Percentiles rank a stretch among this genome's conserved stretches.
Evolutionary conservation across 2,329 filamentous ascomycete genomes (phyloP).

Genomic region (Thermomyces lanuginosus): DNA sequence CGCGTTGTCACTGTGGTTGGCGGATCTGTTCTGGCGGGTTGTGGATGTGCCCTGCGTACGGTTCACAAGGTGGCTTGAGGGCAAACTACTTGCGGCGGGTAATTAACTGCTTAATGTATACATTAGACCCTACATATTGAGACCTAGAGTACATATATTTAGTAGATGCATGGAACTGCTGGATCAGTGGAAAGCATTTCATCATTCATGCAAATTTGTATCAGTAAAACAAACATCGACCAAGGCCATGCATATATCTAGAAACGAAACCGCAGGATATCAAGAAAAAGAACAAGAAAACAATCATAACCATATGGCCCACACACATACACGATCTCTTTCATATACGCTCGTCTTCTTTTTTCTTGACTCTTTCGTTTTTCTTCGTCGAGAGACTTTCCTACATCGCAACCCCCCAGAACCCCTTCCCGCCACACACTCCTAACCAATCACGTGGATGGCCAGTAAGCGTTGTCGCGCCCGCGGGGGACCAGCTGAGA

Average conservation of each 20-base stretch:
- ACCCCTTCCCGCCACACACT: constrained; percentile 29
- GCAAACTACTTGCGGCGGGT: constrained; percentile 13
- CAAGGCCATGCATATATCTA: too few species aligned
- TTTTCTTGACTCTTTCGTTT: constrained; percentile 4
- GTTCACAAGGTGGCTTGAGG: constrained; percentile 36
- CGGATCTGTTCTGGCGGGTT: constrained; percentile 43
- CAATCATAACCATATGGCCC: neutral
- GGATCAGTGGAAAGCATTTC: too few species aligned
- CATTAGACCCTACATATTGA: too few species aligned
- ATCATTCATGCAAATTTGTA: too few species aligned
- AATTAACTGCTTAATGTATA: too few species aligned
- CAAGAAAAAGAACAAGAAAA: too few species aligned
- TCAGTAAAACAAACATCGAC: too few species aligned
- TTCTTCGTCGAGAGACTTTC: too few species aligned
- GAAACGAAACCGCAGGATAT: too few species aligned
- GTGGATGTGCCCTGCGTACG: constrained; percentile 38
- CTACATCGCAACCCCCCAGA: constrained; percentile 30
- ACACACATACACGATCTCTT: constrained; percentile 12
- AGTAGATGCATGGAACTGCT: too few species aligned
- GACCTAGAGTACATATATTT: too few species aligned
- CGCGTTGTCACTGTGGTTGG: constrained; percentile 34
- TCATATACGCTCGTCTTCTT: constrained; percentile 21
- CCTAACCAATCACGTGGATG: constrained; percentile 27
- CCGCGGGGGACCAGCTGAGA: constrained; percentile 31
- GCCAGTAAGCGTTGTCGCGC: constrained; percentile 18